Evolutionary conservation across 23 red algal genomes (phyloP), one percentile per base, ranked within the genome.

Genomic region (Gracilaria domingensis): DNA sequence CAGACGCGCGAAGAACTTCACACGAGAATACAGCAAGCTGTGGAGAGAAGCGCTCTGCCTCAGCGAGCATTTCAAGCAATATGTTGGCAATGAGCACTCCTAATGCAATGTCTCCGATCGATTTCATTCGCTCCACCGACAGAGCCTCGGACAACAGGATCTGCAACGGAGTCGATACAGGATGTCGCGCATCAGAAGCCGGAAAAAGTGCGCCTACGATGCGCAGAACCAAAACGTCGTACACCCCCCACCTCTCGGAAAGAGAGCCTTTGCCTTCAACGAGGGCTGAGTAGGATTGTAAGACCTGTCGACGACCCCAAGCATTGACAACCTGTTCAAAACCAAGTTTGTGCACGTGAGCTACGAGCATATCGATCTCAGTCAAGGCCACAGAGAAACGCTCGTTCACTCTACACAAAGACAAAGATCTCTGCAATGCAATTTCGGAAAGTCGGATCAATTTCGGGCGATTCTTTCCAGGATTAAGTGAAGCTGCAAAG

Each of bases 101-200:
- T 30, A 90, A n/a, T 0, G 16, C 87, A 66, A 90, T 51, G 42
- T 90, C 87, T 8, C n/a, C 75, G 4, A 79, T 37, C 18, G 55
- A 47, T 14, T 37, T 70, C 37, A 90, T 81, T 69, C 75, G 35
- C 35, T 64, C 24, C 30, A 81, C 37, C 23, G 54, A 60, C 14
- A 90, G 71, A 25, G 73, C 87, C 42, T 90, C 87, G n/a, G 87
- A 59, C 25, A 94, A 69, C 25, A 94, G 69, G 35, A 94, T 45
- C 13, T 66, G 60, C 28, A 87, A 73, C 9, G 91, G 82, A 6
- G 81, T 87, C 20, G 48, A 61, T 30, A 94, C 75, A 7, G 82
- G 54, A 58, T 94, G 91, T 42, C 91, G 66, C n/a, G 84, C 66
- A 94, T 94, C 91, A 42, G 91, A 94, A 12, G 75, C 55, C 65